Percentiles rank a stretch among this genome's conserved stretches.
Evolutionary conservation across 2,329 filamentous ascomycete species (phyloP).

Genomic region (Botryotinia globosa): DNA sequence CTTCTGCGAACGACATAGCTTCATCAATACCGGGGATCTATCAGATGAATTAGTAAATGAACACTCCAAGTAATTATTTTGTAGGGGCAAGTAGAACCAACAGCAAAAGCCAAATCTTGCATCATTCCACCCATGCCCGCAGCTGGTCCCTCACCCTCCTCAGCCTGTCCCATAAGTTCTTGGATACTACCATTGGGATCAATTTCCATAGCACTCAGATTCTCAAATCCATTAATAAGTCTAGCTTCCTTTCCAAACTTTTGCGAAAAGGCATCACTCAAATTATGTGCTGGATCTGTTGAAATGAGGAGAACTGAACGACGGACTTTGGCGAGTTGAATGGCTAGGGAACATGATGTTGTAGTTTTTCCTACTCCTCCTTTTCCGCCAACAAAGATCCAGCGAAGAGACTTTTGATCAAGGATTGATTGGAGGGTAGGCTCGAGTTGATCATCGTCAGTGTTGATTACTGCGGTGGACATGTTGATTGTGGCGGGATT

Average conservation of each 20-base stretch:
- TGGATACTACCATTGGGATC: slow-evolving; percentile 98
- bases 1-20: slow-evolving; percentile 99
- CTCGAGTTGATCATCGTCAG: slow-evolving; percentile 77
- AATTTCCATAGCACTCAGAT: slow-evolving; percentile 98
- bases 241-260: slow-evolving; percentile 99
- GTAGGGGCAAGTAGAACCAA: slow-evolving; percentile 45
- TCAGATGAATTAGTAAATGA: neutral
- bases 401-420: slow-evolving; percentile 90
- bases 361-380: slow-evolving; percentile 98
- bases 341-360: slow-evolving; percentile 97
- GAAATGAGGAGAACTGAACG: slow-evolving; percentile 97
- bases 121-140: slow-evolving; percentile 89
- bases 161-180: slow-evolving; percentile 77
- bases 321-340: slow-evolving; percentile 92
- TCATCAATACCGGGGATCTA: slow-evolving; percentile 98
- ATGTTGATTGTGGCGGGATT: slow-evolving; percentile 24
- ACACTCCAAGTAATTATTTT: neutral
- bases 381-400: slow-evolving; percentile 99
- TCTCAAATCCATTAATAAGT: slow-evolving; percentile 85
- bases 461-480: slow-evolving; percentile 48
- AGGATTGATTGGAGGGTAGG: slow-evolving; percentile 92
- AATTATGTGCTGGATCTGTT: slow-evolving; percentile 96
- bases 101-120: slow-evolving; percentile 95
- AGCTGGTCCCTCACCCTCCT: slow-evolving; percentile 69
- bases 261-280: slow-evolving; percentile 95